Evolutionary conservation across 2,329 filamentous ascomycete species (phyloP), one percentile per base, ranked within the genome.

Genomic region (Sporothrix curviconia): DNA sequence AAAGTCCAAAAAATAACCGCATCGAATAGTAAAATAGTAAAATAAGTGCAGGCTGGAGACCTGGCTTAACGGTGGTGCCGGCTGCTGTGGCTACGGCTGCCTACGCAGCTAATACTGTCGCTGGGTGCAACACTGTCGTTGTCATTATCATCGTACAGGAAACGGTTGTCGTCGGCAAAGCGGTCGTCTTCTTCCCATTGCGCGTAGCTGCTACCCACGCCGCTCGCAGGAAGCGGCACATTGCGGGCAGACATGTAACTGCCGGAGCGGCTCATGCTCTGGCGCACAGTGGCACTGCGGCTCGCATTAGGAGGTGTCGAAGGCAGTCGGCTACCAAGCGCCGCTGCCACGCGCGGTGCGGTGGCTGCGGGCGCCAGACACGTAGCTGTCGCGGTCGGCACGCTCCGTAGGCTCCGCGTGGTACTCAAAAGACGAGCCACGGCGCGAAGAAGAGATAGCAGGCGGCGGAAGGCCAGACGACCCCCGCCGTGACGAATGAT

Each of bases 61-160:
- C 24, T n/a, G 17, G 28, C 32, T 15, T 22, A 37, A 66, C 60
- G 62, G 58, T 65, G 62, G 50, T 70, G 65, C 7, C 66, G 64
- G 19, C 42, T 40, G 42, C 49, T 51, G 22, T n/a, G 47, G 58
- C 68, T 69, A 42, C 72, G 69, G 60, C 67, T 74, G 22, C 80
- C 82, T n/a, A 84, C 74, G 62, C 79, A 81, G 66, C 81, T 84
- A 57, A 85, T 82, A 64, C 82, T 85, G 65, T 85, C 82, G 63
- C 76, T 79, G 1, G 82, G 82, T 43, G 76, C 80, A 36, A 85
- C 71, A 63, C 79, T 83, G 50, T 73, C 76, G 53, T 70, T 68
- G 61, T 82, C 79, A 39, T 78, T 75, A 7, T 58, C 51, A 30
- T 59, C 46, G 30, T 59, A 51, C 17, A 57, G 28, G 15, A 36